Base-by-base conservation (phyloP, 164 flowering plant species). In the Vitis labrusca region DNA sequence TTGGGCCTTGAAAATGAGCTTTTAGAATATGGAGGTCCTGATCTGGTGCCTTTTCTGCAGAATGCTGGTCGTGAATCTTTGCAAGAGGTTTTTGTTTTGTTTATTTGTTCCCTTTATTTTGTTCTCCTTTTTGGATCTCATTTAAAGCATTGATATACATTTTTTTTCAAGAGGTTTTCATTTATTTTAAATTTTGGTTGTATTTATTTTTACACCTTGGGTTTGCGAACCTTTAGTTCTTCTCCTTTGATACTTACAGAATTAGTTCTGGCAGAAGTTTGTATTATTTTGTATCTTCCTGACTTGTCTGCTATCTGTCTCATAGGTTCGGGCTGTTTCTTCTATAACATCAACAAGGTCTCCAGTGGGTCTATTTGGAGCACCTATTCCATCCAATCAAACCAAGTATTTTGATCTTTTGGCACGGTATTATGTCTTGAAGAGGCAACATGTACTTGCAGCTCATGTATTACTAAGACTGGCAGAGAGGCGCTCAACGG, bases 21-120 rank as follows among this genome's bases (percentile, higher is more conserved):
- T 62, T 73, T 93, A 82, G 99, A 96, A 76, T 93, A 83, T 82
- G 99, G 97, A 71, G 99, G 99, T 56, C 88, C 97, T 19, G 98
- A 96, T 83, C 81, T 96, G 86, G 97, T 96, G 48, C 95, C 97
- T 56, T 96, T 93, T 76, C 83, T 93, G 61, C 97, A 90, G 85
- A 85, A 59, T 80, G 91, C 98, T 77, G 93, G 88, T 60, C 81
- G 89, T 62, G 89, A 85, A 59, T 75, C 89, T 29, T 62, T 62
- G 29, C 84, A 83, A 63, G 89, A 91, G 97, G 97, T 91, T 50
- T 68, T 29, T 2, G 48, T 68, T 68, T 65, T 30, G 6, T 50
- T 67, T 59, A 64, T 11, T 56, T 63, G 11, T 50, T 61, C 52
- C 17, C 17, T 48, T 65, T 71, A 7, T 29, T 69, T 2, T 49